A percentile compares a stretch with the other conserved stretches of the same genome.
Conservation (phyloP, 805 yeast species). For the Wickerhamiella vanderwaltii region DNA sequence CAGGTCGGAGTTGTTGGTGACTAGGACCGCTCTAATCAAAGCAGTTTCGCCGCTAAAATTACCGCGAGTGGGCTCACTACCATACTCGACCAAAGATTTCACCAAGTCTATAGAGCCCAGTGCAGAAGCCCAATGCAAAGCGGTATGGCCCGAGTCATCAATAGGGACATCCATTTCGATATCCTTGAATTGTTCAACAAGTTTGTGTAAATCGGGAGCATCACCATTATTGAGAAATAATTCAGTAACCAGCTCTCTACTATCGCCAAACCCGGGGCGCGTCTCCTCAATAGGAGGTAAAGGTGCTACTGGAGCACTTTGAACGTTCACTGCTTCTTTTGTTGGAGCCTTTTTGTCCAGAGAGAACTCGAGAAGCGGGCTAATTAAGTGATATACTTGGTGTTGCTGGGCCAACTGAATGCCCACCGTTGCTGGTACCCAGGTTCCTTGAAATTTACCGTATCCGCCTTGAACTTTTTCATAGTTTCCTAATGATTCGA, state of each 20-base stretch:
- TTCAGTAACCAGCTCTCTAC: slow-evolving; percentile 18
- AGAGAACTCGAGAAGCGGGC: slow-evolving; percentile 38
- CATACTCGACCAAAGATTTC: slow-evolving; percentile 49
- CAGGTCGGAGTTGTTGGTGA: slow-evolving; percentile 69
- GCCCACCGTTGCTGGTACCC: slow-evolving; percentile 45
- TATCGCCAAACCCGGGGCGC: slow-evolving; percentile 12
- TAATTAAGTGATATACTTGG: slow-evolving; percentile 41
- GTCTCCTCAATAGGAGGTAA: slow-evolving; percentile 14
- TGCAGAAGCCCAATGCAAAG: slow-evolving; percentile 93
- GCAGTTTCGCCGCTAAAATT: slow-evolving; percentile 84
- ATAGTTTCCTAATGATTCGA: slow-evolving; percentile 55
- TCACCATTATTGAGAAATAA: slow-evolving; percentile 20
- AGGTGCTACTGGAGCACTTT: slow-evolving; percentile 9
- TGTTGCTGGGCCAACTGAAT: slow-evolving; percentile 48
- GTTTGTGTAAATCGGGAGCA: slow-evolving; percentile 14
- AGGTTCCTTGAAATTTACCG: slow-evolving; percentile 54
- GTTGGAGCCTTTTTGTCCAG: slow-evolving; percentile 27
- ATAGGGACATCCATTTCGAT: slow-evolving; percentile 65
- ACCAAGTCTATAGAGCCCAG: slow-evolving; percentile 67
- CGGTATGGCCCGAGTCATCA: slow-evolving; percentile 87
- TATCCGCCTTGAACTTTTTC: slow-evolving; percentile 66
- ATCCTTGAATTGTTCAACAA: slow-evolving; percentile 5
- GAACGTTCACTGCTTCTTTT: slow-evolving; percentile 6
- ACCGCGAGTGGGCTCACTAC: slow-evolving; percentile 57
- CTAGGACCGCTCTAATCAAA: slow-evolving; percentile 69